These are phyloP conservation scores for Periconia digitata DNA, from an alignment of 2,329 filamentous ascomycete species.

Conservation along the genomic window DNA sequence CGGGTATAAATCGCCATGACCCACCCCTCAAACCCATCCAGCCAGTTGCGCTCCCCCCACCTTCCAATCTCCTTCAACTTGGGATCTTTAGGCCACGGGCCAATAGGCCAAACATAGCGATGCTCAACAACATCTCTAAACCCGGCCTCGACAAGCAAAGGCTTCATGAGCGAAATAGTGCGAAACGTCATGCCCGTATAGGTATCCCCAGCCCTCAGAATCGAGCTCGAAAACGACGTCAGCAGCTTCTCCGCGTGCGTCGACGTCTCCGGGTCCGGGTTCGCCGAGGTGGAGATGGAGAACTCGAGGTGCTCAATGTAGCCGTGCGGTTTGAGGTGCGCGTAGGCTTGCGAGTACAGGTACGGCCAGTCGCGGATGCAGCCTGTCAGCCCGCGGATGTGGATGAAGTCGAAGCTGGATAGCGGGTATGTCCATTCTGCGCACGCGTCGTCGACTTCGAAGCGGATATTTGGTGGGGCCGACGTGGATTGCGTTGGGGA, in stretches of 20 bases:
- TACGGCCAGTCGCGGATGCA: constrained; percentile 45
- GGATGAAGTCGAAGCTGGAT: constrained; percentile 43
- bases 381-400: constrained; percentile 45
- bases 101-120: constrained; percentile 36
- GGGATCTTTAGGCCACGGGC: constrained; percentile 35
- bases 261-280: constrained; percentile 5
- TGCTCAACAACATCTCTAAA: constrained; percentile 31
- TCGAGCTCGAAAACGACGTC: constrained; percentile 15
- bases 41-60: constrained; percentile 45
- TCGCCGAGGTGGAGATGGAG: constrained; percentile 25
- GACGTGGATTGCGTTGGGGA: constrained; percentile 36
- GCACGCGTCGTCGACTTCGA: constrained; percentile 49
- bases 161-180: constrained; percentile 20
- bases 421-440: constrained; percentile 45
- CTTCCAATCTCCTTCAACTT: constrained; percentile 37
- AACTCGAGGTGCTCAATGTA: constrained; percentile 49
- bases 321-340: constrained; percentile 44
- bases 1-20: constrained; percentile 44
- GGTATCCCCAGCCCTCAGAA: constrained; percentile 19
- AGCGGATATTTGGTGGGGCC: constrained; percentile 46
- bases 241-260: constrained; percentile 23
- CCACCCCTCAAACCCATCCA: constrained; percentile 46
- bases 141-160: constrained; percentile 21
- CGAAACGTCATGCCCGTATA: constrained; percentile 30
- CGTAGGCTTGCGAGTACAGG: constrained; percentile 42